Conservation (phyloP, 2,329 filamentous ascomycete species). For the Monosporascus sp. region DNA sequence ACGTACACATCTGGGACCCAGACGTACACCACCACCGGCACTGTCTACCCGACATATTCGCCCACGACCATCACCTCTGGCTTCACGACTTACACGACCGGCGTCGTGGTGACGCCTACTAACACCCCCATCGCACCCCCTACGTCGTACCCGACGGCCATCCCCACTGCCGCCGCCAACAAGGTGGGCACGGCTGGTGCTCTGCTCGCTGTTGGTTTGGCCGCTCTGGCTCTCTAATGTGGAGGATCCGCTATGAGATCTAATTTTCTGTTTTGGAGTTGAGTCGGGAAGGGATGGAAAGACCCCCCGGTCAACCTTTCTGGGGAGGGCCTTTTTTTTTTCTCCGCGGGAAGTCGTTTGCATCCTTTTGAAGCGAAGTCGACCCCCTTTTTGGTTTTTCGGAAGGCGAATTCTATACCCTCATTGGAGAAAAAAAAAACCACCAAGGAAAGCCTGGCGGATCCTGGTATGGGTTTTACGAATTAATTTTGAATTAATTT, state of each 20-base stretch:
- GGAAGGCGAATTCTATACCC: background rate
- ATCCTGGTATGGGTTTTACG: background rate
- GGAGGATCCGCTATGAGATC: background rate
- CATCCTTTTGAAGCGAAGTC: background rate
- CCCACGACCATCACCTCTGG: background rate
- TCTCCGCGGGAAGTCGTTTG: background rate
- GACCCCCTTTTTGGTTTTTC: background rate
- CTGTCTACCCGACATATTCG: background rate
- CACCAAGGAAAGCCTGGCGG: background rate
- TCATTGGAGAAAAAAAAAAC: background rate
- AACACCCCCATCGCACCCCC: conserved; percentile 24
- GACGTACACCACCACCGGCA: background rate
- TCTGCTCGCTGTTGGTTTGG: conserved; percentile 33
- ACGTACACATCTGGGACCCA: too few relatives aligned
- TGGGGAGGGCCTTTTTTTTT: background rate
- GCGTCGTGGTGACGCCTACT: conserved; percentile 10
- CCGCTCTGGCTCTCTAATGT: conserved; percentile 31
- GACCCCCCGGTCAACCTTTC: background rate
- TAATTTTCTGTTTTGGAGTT: background rate
- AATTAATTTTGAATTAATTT: background rate
- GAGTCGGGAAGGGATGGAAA: too few relatives aligned
- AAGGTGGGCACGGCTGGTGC: conserved; percentile 30
- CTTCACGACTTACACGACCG: background rate
- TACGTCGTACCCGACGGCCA: conserved; percentile 16
- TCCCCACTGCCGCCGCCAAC: conserved; percentile 33